phyloP scores from a whole-genome alignment of 2,329 filamentous ascomycete species.

The Fusarium paranaense region DNA sequence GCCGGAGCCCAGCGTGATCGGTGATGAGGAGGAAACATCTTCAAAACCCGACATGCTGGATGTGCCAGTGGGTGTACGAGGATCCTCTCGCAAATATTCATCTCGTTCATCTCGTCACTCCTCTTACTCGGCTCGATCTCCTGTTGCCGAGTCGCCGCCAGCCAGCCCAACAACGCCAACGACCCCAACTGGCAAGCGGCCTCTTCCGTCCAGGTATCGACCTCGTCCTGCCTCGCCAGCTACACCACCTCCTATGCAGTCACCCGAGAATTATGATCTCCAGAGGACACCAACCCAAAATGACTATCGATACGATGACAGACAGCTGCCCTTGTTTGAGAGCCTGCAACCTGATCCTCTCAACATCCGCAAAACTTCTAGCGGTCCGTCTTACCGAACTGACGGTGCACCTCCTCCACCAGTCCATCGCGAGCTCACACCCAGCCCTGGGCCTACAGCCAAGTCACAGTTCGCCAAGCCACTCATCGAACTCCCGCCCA shows the following conservation, averaged over 20 bases:
- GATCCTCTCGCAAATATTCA: slow-evolving; percentile 40
- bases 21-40: slow-evolving; percentile 44
- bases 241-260: slow-evolving; percentile 41
- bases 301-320: slow-evolving; percentile 44
- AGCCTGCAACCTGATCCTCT: slow-evolving; percentile 53
- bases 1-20: slow-evolving; percentile 49
- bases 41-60: slow-evolving; percentile 37
- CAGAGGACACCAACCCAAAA: slow-evolving; percentile 55
- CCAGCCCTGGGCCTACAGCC: slow-evolving; percentile 45
- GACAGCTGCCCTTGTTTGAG: slow-evolving; percentile 50
- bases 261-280: slow-evolving; percentile 35
- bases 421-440: slow-evolving; percentile 59
- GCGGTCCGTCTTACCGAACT: slow-evolving; percentile 55
- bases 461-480: slow-evolving; percentile 45
- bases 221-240: slow-evolving; percentile 37
- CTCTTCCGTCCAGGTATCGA: slow-evolving; percentile 43
- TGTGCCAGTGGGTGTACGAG: slow-evolving; percentile 49
- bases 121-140: slow-evolving; percentile 33
- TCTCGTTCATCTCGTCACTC: slow-evolving; percentile 42
- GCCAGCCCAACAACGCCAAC: slow-evolving; percentile 50
- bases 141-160: slow-evolving; percentile 37
- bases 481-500: slow-evolving; percentile 60
- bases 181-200: slow-evolving; percentile 46
- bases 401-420: slow-evolving; percentile 69
- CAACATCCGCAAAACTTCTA: slow-evolving; percentile 48